phyloP scores from a whole-genome alignment of 2,329 filamentous ascomycete genomes.

The Pezicula neosporulosa region DNA sequence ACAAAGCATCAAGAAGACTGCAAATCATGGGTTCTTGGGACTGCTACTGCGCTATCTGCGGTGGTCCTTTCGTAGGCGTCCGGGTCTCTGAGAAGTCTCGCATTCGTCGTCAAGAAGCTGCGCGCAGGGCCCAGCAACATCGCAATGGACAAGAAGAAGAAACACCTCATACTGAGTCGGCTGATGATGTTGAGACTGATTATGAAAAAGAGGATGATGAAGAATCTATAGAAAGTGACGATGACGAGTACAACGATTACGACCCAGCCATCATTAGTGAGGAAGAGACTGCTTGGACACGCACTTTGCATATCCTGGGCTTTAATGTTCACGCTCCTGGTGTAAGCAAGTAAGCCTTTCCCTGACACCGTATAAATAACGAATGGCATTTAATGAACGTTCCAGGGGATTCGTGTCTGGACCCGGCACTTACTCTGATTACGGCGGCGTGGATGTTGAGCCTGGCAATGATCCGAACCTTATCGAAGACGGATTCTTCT shows the following conservation, averaged over 20 bases:
- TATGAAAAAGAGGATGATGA: background rate
- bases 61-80: background rate
- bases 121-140: too few species aligned
- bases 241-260: background rate
- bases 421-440: background rate
- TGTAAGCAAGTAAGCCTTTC: background rate
- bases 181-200: too few species aligned
- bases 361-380: background rate
- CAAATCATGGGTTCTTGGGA: conserved; percentile 5
- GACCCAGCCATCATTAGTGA: conserved; percentile 1
- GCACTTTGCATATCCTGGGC: conserved; percentile 1
- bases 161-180: too few species aligned
- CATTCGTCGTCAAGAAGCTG: background rate
- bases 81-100: background rate
- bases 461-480: conserved; percentile 1
- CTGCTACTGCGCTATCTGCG: conserved; percentile 6
- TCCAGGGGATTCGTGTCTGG: conserved; percentile 1
- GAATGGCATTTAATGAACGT: background rate
- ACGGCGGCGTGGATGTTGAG: conserved; percentile 1
- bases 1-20: background rate
- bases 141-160: too few species aligned
- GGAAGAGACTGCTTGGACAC: background rate
- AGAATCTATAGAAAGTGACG: background rate
- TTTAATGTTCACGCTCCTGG: background rate
- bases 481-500: background rate